Percentiles rank a stretch among this genome's conserved stretches.
Evolutionary conservation across 495 filamentous ascomycete species (phyloP).

Genomic region (Neurospora discreta): DNA sequence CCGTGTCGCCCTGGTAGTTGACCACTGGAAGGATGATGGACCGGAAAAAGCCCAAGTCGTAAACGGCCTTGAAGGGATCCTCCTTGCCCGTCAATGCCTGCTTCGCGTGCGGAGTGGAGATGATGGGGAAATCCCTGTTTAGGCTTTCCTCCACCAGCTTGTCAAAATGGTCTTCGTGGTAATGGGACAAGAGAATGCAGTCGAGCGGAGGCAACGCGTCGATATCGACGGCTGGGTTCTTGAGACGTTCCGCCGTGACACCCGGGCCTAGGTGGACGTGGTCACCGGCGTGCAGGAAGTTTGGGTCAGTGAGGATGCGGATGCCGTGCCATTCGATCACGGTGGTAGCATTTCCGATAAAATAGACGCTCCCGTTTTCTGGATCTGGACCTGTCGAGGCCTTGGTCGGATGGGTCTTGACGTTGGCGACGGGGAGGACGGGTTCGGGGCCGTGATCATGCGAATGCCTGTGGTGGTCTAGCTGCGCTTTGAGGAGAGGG

Average conservation of each 20-base stretch:
- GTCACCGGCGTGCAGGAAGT: conserved; percentile 59
- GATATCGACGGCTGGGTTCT: conserved; percentile 50
- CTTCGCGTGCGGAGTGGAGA: conserved; percentile 55
- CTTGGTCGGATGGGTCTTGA: conserved; percentile 8
- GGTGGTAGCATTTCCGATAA: conserved; percentile 58
- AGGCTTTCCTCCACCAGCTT: conserved; percentile 47
- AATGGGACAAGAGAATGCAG: conserved; percentile 51
- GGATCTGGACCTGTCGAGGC: neutral
- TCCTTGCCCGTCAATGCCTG: conserved; percentile 32
- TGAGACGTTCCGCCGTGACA: conserved; percentile 39
- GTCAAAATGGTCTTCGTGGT: conserved; percentile 61
- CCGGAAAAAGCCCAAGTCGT: conserved; percentile 45
- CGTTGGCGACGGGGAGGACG: conserved; percentile 6
- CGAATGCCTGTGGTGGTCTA: neutral
- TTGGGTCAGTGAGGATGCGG: conserved; percentile 58
- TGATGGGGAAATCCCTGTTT: conserved; percentile 47
- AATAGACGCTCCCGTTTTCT: conserved; percentile 29
- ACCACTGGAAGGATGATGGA: conserved; percentile 39
- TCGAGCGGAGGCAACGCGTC: conserved; percentile 52
- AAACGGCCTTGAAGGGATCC: conserved; percentile 44
- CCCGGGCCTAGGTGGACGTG: conserved; percentile 59
- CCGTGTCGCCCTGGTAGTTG: conserved; percentile 10
- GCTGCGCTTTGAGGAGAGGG: conserved; percentile 10
- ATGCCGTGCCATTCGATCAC: conserved; percentile 54
- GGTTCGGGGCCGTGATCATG: conserved; percentile 5